phyloP scores from a whole-genome alignment of 1,284 basidiomycete species.

The Ceraceosorus guamensis region DNA sequence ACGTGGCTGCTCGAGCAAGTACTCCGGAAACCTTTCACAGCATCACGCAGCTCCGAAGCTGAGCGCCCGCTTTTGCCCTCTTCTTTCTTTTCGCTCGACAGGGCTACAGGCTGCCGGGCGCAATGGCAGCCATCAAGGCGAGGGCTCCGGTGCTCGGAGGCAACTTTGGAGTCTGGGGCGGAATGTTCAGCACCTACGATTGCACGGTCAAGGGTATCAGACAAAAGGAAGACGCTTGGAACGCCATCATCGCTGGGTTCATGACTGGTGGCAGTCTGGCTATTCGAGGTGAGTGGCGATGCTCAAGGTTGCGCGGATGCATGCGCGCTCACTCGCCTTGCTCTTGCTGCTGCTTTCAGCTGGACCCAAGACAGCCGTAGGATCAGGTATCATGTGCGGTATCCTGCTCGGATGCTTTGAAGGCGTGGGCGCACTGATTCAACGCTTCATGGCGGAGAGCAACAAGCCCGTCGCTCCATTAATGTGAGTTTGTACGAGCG shows the following conservation, averaged over 20 bases:
- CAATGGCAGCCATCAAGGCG: slow-evolving; percentile 93
- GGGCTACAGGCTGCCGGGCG: slow-evolving; percentile 90
- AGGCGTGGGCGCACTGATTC: slow-evolving; percentile 72
- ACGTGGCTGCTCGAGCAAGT: no score
- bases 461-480: slow-evolving; percentile 51
- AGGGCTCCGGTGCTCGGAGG: slow-evolving; percentile 95
- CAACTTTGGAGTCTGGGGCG: slow-evolving; percentile 95
- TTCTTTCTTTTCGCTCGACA: slow-evolving; percentile 40
- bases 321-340: neutral
- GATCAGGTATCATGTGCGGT: slow-evolving; percentile 88
- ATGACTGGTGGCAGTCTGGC: slow-evolving; percentile 95
- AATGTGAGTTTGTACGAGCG: slow-evolving; percentile 15
- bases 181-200: slow-evolving; percentile 73
- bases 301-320: neutral
- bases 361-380: slow-evolving; percentile 81
- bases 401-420: slow-evolving; percentile 82
- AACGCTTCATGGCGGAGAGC: slow-evolving; percentile 72
- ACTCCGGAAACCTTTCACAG: no score
- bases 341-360: slow-evolving; percentile 53
- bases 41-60: no score
- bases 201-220: slow-evolving; percentile 90
- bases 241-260: slow-evolving; percentile 96
- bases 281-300: slow-evolving; percentile 68
- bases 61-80: no score
- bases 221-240: slow-evolving; percentile 99